Evolutionary conservation across 495 filamentous ascomycete genomes (phyloP).

Genomic region (Hyaloscypha hepaticicola): DNA sequence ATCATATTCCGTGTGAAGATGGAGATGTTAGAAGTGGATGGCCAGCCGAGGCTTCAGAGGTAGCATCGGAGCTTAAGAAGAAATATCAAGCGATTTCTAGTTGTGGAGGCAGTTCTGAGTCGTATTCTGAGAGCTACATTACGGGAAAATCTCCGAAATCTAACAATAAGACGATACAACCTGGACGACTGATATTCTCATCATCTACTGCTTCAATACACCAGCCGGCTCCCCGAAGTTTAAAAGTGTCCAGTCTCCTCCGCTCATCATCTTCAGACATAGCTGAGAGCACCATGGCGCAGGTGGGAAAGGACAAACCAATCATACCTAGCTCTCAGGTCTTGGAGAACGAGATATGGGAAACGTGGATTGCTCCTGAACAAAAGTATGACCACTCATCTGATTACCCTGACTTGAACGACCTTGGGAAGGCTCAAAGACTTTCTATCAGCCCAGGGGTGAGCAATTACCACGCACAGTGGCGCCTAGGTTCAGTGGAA

Average conservation of each 20-base stretch:
- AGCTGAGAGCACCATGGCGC: slow-evolving; percentile 22
- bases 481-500: not conserved
- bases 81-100: not conserved
- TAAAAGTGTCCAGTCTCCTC: slow-evolving; percentile 16
- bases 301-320: slow-evolving; percentile 20
- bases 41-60: not conserved
- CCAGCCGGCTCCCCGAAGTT: slow-evolving; percentile 25
- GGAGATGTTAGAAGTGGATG: not conserved
- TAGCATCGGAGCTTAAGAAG: not conserved
- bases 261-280: slow-evolving; percentile 12
- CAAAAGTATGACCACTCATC: not conserved
- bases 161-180: not conserved
- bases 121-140: not conserved
- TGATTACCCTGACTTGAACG: not conserved
- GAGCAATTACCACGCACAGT: not conserved
- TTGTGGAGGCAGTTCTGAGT: not conserved
- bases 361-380: slow-evolving; percentile 23
- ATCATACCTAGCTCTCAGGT: slow-evolving; percentile 23
- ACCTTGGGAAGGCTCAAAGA: not conserved
- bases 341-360: slow-evolving; percentile 30
- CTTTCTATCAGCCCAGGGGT: slow-evolving; percentile 27
- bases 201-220: slow-evolving; percentile 23
- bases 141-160: not conserved
- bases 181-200: slow-evolving; percentile 12
- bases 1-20: not conserved